Conservation (phyloP, 352 stramenopile genomes). For the Pseudoperonospora humuli region DNA sequence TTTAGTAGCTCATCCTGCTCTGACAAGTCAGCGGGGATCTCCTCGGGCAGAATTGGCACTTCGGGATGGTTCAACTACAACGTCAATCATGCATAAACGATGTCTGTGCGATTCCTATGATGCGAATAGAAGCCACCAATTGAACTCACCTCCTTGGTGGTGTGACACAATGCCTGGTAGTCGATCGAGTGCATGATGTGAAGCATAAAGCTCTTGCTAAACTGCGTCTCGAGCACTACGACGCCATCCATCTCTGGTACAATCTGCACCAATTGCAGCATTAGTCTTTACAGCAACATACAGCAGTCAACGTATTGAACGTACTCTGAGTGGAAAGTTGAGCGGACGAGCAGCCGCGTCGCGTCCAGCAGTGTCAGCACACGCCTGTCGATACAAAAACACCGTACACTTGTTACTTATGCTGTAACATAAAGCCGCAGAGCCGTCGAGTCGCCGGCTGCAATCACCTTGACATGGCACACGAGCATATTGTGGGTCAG, state of each 20-base stretch:
- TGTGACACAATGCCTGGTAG: constrained; percentile 65
- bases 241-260: constrained; percentile 67
- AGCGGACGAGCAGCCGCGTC: constrained; percentile 49
- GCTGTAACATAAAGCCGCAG: not conserved
- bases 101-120: too few species aligned
- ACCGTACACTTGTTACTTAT: constrained; percentile 1
- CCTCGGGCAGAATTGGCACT: constrained; percentile 58
- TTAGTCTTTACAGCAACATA: not conserved
- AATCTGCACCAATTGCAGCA: constrained; percentile 34
- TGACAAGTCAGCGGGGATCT: constrained; percentile 46
- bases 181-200: constrained; percentile 85
- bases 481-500: constrained; percentile 86
- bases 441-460: not conserved
- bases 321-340: constrained; percentile 76
- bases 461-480: constrained; percentile 70
- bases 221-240: constrained; percentile 70
- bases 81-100: too few species aligned
- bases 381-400: constrained; percentile 30
- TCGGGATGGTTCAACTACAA: constrained; percentile 70
- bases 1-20: constrained; percentile 64
- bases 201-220: constrained; percentile 78
- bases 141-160: constrained; percentile 54
- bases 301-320: not conserved
- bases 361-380: constrained; percentile 60
- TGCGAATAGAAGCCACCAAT: not conserved